Evolutionary conservation across 2,329 filamentous ascomycete species (phyloP).

Genomic region (Scorias spongiosa): DNA sequence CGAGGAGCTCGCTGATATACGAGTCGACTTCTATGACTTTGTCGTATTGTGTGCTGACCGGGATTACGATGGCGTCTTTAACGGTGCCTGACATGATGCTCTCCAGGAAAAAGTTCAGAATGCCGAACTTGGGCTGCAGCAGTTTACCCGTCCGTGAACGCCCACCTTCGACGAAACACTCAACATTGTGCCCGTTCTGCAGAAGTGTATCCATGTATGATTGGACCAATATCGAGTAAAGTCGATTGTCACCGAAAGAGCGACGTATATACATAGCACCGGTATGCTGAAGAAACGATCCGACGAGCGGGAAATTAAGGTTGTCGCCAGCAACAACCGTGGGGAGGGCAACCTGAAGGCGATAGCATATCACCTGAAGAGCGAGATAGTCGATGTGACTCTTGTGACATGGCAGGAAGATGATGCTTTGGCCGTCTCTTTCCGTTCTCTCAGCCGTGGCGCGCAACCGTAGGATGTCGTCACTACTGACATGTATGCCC

Average conservation of each 20-base stretch:
- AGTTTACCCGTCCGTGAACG: slow-evolving; percentile 88
- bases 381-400: slow-evolving; percentile 96
- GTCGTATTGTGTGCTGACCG: slow-evolving; percentile 95
- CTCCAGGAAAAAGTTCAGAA: slow-evolving; percentile 80
- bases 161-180: slow-evolving; percentile 95
- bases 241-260: slow-evolving; percentile 77
- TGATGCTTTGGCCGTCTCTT: slow-evolving; percentile 81
- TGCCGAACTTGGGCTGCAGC: slow-evolving; percentile 86
- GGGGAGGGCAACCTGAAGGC: slow-evolving; percentile 73
- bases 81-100: slow-evolving; percentile 78
- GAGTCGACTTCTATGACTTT: slow-evolving; percentile 97
- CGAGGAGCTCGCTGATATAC: slow-evolving; percentile 86
- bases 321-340: slow-evolving; percentile 94
- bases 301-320: slow-evolving; percentile 82
- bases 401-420: slow-evolving; percentile 87
- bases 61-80: slow-evolving; percentile 82
- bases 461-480: slow-evolving; percentile 73
- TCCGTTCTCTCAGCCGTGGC: slow-evolving; percentile 70
- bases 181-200: slow-evolving; percentile 82
- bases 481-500: slow-evolving; percentile 86
- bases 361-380: slow-evolving; percentile 87
- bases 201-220: slow-evolving; percentile 87
- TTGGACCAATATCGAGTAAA: slow-evolving; percentile 89
- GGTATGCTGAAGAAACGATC: slow-evolving; percentile 84
- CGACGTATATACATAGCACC: slow-evolving; percentile 92